These are phyloP conservation scores for Cicer bijugum DNA, from an alignment of 306 rosid species.

Conservation along the genomic window DNA sequence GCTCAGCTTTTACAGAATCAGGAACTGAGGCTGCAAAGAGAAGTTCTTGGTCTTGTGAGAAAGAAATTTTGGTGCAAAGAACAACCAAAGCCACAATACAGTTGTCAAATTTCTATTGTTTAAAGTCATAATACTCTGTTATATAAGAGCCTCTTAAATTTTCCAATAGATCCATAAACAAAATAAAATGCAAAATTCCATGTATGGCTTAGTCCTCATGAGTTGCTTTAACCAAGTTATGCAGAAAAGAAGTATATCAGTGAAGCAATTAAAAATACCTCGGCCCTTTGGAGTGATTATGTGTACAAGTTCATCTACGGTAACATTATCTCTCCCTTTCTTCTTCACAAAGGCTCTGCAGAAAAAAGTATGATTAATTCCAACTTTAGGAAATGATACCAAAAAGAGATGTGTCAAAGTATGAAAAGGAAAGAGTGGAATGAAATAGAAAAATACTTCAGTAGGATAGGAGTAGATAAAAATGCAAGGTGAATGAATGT, in stretches of 20 bases:
- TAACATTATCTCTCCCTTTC: constrained; percentile 84
- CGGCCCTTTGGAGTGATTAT: constrained; percentile 91
- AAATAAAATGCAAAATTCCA: constrained; percentile 23
- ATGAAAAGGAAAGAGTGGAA: constrained; percentile 20
- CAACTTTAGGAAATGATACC: constrained; percentile 19
- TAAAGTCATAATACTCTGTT: background rate
- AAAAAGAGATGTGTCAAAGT: background rate
- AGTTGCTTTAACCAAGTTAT: constrained; percentile 13
- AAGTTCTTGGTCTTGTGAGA: constrained; percentile 16
- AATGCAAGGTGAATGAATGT: constrained; percentile 9
- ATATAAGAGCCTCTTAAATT: constrained; percentile 13
- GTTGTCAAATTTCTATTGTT: constrained; percentile 4
- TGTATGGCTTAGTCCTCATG: background rate
- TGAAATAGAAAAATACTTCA: background rate
- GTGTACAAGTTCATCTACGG: constrained; percentile 82
- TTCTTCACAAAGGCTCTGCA: constrained; percentile 74
- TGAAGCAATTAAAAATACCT: constrained; percentile 55
- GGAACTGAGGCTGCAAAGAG: constrained; percentile 76
- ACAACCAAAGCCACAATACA: background rate
- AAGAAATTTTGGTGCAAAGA: background rate
- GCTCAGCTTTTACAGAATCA: constrained; percentile 83
- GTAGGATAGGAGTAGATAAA: background rate
- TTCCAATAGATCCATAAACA: constrained; percentile 19
- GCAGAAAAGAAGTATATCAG: background rate
- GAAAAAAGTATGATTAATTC: constrained; percentile 23